Evolutionary conservation across 2,329 filamentous ascomycete species (phyloP), one percentile per base, ranked within the genome.

Genomic region (Penicillium fuscoglaucum): DNA sequence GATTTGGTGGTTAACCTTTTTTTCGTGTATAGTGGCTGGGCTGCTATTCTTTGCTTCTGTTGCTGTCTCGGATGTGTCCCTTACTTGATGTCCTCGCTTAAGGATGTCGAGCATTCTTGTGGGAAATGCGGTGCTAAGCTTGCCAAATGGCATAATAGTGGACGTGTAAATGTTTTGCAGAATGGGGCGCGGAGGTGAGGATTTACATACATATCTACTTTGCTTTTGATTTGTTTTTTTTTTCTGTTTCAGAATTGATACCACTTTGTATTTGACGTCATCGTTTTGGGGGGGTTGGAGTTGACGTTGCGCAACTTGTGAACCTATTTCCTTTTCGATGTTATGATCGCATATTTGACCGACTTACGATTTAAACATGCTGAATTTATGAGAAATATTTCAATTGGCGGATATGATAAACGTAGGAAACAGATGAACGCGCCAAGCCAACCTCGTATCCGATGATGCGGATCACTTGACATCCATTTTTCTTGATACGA

Each of bases 41-140:
- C 76, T 10, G 68, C 74, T 5, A 64, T 76, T 26, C 65, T 80
- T 48, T 82, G 80, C 70, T 74, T 70, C 57, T 68, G 75, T 53
- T 66, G 67, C 59, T 79, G 77, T 60, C 63, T 82, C 5, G 78
- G 80, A 13, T 83, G 79, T 62, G 75, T 82, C 46, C 80, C 80
- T 0, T 83, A 82, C 61, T 40, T 81, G 31, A 75, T 82, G 66
- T 74, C 74, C 28, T 75, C 72, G 44, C 69, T 79, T 52, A 83
- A 83, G 68, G 78, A 82, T 54, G 77, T 80, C 4, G 68, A 78
- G 60, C 80, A 83, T 64, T 76, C 75, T 59, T 83, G 80, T 55
- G 78, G 78, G 1, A 71, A 74, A 33, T 83, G 80, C 58, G 76
- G 76, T 35, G 71, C 71, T 1, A 59, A 77, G 55, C 72, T 83